A percentile compares a stretch with the other conserved stretches of the same genome.
These are phyloP conservation scores for Wallacemonas collosoma DNA, from an alignment of 208 protist genomes.

Conservation along the genomic window DNA sequence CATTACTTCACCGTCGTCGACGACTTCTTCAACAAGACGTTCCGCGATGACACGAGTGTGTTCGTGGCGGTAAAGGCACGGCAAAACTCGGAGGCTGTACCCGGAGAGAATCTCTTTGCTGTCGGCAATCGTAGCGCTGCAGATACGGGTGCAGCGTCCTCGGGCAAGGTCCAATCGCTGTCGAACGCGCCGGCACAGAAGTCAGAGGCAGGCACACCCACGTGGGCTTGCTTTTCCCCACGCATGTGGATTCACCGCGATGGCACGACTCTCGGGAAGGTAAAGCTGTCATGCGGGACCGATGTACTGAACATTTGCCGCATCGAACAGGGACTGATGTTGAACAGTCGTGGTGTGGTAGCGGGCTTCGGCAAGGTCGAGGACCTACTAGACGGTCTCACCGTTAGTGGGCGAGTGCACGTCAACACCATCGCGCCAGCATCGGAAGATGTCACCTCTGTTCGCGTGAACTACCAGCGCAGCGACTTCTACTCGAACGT, in stretches of 20 bases:
- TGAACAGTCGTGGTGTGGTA: slow-evolving; percentile 66
- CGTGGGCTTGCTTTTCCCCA: slow-evolving; percentile 68
- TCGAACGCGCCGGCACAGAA: neutral
- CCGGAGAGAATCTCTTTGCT: slow-evolving; percentile 45
- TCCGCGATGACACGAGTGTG: slow-evolving; percentile 71
- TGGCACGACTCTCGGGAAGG: slow-evolving; percentile 67
- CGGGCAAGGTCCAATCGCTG: neutral
- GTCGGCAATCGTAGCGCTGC: slow-evolving; percentile 17
- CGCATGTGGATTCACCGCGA: slow-evolving; percentile 65
- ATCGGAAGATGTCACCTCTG: slow-evolving; percentile 73
- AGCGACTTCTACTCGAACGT: slow-evolving; percentile 76
- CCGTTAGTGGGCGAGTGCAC: slow-evolving; percentile 40
- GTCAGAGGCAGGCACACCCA: slow-evolving; percentile 17
- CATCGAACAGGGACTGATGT: slow-evolving; percentile 61
- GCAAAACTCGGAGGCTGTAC: slow-evolving; percentile 65
- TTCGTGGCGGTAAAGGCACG: slow-evolving; percentile 78
- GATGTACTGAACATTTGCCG: slow-evolving; percentile 64
- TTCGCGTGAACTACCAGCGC: slow-evolving; percentile 64
- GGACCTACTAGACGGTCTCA: slow-evolving; percentile 75
- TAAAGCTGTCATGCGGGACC: slow-evolving; percentile 71
- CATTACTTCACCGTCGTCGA: slow-evolving; percentile 81
- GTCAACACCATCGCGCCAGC: slow-evolving; percentile 86
- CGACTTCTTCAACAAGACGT: slow-evolving; percentile 89
- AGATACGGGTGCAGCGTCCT: neutral
- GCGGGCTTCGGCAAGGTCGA: slow-evolving; percentile 43